Conservation (phyloP, 108 stramenopile genomes). For the Fragilaria radians region DNA sequence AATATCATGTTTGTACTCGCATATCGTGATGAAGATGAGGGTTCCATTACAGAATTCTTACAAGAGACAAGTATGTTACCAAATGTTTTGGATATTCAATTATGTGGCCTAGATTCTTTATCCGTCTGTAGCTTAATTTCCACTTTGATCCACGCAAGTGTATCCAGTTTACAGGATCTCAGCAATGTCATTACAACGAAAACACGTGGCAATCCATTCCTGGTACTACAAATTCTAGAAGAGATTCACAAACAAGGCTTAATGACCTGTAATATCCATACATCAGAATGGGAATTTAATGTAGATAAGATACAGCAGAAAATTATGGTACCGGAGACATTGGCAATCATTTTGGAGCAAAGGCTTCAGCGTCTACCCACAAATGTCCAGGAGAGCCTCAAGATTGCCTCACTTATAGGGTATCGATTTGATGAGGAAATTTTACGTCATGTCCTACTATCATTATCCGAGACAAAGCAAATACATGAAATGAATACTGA, state of each 20-base stretch:
- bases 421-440: not conserved
- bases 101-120: not conserved
- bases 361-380: not conserved
- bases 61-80: too few species aligned
- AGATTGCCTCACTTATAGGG: not conserved
- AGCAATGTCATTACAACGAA: slow-evolving; percentile 19
- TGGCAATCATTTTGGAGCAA: not conserved
- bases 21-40: slow-evolving; percentile 28
- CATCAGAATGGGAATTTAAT: slow-evolving; percentile 13
- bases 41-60: not conserved
- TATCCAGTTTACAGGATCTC: slow-evolving; percentile 8
- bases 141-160: slow-evolving; percentile 5
- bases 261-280: slow-evolving; percentile 5
- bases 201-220: slow-evolving; percentile 44
- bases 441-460: not conserved
- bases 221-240: slow-evolving; percentile 22
- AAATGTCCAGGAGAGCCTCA: not conserved
- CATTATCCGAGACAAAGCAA: not conserved
- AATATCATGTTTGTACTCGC: slow-evolving; percentile 23
- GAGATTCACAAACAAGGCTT: slow-evolving; percentile 10
- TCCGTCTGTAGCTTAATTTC: not conserved
- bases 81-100: not conserved
- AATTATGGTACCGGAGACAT: not conserved
- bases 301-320: slow-evolving; percentile 5
- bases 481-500: too few species aligned